Conservation (phyloP, 2,329 filamentous ascomycete genomes). For the Fusarium algeriense region DNA sequence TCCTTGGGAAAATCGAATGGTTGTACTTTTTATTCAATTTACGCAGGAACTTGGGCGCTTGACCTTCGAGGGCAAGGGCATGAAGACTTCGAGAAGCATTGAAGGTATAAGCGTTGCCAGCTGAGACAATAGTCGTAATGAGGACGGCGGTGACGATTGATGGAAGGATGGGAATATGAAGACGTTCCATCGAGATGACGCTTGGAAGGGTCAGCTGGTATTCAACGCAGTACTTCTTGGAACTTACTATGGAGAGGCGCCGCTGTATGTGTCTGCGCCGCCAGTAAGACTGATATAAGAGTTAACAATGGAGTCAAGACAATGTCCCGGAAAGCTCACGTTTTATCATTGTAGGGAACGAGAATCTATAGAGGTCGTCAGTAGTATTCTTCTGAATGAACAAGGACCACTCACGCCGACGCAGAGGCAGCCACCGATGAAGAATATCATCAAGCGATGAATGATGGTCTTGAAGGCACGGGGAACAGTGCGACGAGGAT, state of each 20-base stretch:
- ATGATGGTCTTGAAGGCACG: neutral
- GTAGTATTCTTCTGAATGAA: too few relatives aligned
- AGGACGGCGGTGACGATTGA: conserved; percentile 8
- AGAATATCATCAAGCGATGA: neutral
- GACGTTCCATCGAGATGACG: conserved; percentile 7
- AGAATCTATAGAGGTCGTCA: neutral
- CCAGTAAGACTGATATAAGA: neutral
- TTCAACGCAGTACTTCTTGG: neutral
- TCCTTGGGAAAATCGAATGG: neutral
- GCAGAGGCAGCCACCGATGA: neutral
- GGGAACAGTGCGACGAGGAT: neutral
- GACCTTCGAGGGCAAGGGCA: conserved; percentile 1
- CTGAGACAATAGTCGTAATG: conserved; percentile 7
- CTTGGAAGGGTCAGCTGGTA: neutral
- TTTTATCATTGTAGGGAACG: neutral
- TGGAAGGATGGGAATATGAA: conserved; percentile 1
- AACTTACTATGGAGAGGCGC: conserved; percentile 7
- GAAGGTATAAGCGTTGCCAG: conserved; percentile 7
- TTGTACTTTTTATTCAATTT: neutral
- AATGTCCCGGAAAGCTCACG: neutral
- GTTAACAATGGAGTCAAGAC: neutral
- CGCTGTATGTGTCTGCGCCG: neutral
- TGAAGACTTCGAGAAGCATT: conserved; percentile 5
- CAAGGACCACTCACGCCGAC: neutral
- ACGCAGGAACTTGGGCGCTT: neutral